Evolutionary conservation across 2,329 filamentous ascomycete species (phyloP).

Genomic region (Calonectria hawksworthii): DNA sequence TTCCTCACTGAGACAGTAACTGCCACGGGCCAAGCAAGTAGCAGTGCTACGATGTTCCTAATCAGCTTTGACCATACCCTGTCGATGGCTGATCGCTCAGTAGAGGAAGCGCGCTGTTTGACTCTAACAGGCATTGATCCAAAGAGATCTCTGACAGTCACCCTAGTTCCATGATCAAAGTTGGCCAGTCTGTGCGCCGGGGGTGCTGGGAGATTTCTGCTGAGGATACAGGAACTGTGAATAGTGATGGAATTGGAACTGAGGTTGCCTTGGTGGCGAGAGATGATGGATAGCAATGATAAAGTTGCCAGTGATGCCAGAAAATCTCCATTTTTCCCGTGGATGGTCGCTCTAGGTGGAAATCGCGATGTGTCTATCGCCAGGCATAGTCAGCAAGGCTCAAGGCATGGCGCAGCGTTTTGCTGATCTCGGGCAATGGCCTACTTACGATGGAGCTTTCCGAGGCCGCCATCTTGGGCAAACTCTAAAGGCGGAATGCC

Average conservation of each 20-base stretch:
- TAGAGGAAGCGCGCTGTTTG: conserved; percentile 77
- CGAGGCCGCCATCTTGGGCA: conserved; percentile 75
- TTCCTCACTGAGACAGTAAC: conserved; percentile 74
- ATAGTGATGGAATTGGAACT: conserved; percentile 77
- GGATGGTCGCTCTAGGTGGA: conserved; percentile 57
- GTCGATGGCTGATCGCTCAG: conserved; percentile 64
- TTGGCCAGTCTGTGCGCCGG: conserved; percentile 68
- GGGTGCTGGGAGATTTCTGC: conserved; percentile 73
- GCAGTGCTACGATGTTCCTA: conserved; percentile 69
- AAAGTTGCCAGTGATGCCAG: conserved; percentile 82
- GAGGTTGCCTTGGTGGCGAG: conserved; percentile 72
- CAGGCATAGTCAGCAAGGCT: conserved; percentile 24
- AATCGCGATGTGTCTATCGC: conserved; percentile 83
- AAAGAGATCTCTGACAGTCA: conserved; percentile 85
- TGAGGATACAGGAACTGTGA: conserved; percentile 77
- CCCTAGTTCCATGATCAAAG: conserved; percentile 79
- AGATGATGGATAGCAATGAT: conserved; percentile 83
- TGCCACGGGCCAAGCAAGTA: conserved; percentile 77
- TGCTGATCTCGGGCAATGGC: conserved; percentile 46
- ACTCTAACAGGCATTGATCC: conserved; percentile 92
- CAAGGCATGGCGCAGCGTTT: background rate
- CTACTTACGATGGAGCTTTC: conserved; percentile 81
- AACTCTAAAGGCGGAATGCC: conserved; percentile 86
- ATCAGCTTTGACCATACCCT: conserved; percentile 77
- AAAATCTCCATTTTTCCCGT: conserved; percentile 82